Evolutionary conservation across 768 basidiomycete species (phyloP).

Genomic region (Peribolospora kevripleyi): DNA sequence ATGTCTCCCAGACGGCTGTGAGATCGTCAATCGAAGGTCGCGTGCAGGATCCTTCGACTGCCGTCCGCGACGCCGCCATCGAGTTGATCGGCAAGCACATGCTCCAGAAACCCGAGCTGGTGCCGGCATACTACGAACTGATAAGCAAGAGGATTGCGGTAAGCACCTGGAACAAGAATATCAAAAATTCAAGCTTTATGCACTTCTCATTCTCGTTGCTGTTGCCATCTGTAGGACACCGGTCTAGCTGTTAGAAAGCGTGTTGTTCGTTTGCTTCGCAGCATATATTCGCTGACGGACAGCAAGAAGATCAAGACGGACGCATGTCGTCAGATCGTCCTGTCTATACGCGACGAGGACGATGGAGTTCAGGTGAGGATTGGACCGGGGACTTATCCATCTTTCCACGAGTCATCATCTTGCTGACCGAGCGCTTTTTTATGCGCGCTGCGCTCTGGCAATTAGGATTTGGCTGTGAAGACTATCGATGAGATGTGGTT

Average conservation of each 20-base stretch:
- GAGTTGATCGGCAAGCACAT: conserved; percentile 96
- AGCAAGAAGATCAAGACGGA: conserved; percentile 41
- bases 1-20: conserved; percentile 36
- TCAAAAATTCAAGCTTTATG: background rate
- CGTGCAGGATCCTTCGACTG: conserved; percentile 69
- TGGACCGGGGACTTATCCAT: background rate
- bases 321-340: conserved; percentile 54
- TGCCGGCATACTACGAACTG: conserved; percentile 61
- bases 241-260: conserved; percentile 82
- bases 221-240: conserved; percentile 39
- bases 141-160: conserved; percentile 81
- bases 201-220: background rate
- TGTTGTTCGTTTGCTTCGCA: conserved; percentile 78
- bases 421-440: conserved; percentile 1
- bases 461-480: conserved; percentile 57
- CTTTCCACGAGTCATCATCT: background rate
- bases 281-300: conserved; percentile 44
- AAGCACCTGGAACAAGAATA: conserved; percentile 14
- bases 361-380: conserved; percentile 49
- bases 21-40: conserved; percentile 70
- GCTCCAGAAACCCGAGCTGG: conserved; percentile 67
- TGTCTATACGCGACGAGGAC: conserved; percentile 76
- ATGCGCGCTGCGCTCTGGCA: background rate
- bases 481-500: conserved; percentile 86
- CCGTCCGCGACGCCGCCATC: conserved; percentile 87